Base-by-base conservation (phyloP, 805 yeast genomes). In the Candida hungchunana region DNA sequence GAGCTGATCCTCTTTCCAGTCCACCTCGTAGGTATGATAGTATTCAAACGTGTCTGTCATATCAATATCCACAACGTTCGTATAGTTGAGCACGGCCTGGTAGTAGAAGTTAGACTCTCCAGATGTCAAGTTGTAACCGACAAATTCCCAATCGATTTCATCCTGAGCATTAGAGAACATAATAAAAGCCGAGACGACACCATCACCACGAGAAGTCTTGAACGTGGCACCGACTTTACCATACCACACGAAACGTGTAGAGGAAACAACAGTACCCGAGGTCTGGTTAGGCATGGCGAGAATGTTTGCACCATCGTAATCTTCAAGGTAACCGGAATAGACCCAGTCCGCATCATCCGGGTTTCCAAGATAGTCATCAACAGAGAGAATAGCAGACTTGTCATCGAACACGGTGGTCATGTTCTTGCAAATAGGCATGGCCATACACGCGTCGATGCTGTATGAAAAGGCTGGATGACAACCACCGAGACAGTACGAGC, bases 171-270 rank as follows among this genome's bases (percentile, higher is more conserved):
- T 83, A 7, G 95, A 84, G 60, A 77, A 81, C 34, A 86, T 59
- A 60, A 88, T 86, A 52, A 79, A 76, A 20, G 95, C 89, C 12
- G 94, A 72, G 40, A 88, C 89, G 24, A 88, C 96, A 69, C 97
- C 97, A 8, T 62, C 68, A 25, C 71, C 71, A 54, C 77, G 84
- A 1, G 96, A 82, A 0, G 90, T 67, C 64, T 82, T 87, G 52
- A 87, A 52, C 32, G 66, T 72, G 32, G 82, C 79, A 21, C 79
- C 64, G 21, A 86, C 71, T 56, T 79, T 83, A 36, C 97, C 97
- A 62, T 83, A 88, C 96, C 95, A 89, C 37, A 89, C 62, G 62
- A 74, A 85, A 53, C 75, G 71, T 5, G 94, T 75, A 3, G 94
- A 79, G 1, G 94, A 81, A 18, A 88, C 55, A 33, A 87, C 89